These are phyloP conservation scores for Vaccinium darrowii DNA, from an alignment of 148 eudicot genomes.

Conservation along the genomic window DNA sequence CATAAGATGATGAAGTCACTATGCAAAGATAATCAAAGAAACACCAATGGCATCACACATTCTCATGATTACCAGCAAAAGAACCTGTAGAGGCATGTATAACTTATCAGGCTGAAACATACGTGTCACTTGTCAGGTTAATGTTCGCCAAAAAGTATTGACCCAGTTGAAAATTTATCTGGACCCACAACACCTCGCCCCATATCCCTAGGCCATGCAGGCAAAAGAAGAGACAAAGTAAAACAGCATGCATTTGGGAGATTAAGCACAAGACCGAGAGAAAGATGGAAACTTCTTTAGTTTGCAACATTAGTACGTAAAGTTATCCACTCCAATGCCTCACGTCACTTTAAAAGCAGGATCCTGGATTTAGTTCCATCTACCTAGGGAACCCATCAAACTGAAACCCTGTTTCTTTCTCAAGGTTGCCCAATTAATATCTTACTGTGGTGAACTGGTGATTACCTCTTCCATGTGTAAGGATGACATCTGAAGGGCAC, in stretches of 20 bases:
- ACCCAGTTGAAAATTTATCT: background rate
- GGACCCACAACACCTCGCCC: background rate
- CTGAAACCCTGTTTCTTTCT: background rate
- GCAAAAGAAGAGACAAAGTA: background rate
- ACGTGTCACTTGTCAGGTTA: background rate
- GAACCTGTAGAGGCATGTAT: background rate
- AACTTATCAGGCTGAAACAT: background rate
- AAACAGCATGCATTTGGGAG: background rate
- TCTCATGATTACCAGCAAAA: background rate
- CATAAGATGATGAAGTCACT: background rate
- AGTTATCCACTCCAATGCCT: background rate
- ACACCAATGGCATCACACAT: background rate
- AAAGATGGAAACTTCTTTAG: background rate
- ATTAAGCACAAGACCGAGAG: background rate
- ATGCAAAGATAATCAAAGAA: background rate
- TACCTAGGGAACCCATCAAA: background rate
- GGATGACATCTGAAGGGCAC: background rate
- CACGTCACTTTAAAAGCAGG: background rate
- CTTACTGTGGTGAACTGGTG: background rate
- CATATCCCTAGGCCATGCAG: background rate
- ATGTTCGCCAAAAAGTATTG: background rate
- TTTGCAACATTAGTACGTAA: background rate
- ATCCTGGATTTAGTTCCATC: background rate
- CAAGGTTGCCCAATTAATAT: background rate
- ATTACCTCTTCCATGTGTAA: background rate